phyloP scores from a whole-genome alignment of 345 rosid genomes.

The Cardamine resedifolia region DNA sequence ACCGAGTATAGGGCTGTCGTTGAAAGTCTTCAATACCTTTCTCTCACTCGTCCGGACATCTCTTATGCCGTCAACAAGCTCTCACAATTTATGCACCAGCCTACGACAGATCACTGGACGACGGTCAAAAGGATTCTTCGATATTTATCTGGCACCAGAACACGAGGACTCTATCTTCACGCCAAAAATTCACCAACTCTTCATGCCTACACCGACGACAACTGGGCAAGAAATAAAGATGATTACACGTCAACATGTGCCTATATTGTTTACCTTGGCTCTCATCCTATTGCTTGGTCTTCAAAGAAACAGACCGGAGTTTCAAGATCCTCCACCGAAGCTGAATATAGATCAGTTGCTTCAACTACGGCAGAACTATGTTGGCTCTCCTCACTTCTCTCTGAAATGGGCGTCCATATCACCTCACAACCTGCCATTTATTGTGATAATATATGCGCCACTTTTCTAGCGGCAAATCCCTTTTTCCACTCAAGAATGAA shows the following conservation, averaged over 20 bases:
- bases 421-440: no score
- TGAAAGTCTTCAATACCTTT: not conserved
- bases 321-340: not conserved
- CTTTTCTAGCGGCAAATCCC: no score
- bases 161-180: fast-evolving
- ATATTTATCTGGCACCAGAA: fast-evolving
- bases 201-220: not conserved
- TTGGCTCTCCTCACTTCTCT: no score
- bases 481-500: no score
- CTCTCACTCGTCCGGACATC: not conserved
- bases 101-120: not conserved
- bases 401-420: no score
- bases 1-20: not conserved
- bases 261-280: not conserved
- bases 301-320: not conserved
- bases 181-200: not conserved
- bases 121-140: not conserved
- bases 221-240: not conserved
- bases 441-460: no score
- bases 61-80: not conserved
- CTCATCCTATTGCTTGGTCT: not conserved
- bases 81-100: not conserved
- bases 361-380: no score
- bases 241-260: not conserved
- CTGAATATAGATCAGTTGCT: no score